Evolutionary conservation across 352 stramenopile genomes (phyloP).

Genomic region (Globisporangium echinulatum): DNA sequence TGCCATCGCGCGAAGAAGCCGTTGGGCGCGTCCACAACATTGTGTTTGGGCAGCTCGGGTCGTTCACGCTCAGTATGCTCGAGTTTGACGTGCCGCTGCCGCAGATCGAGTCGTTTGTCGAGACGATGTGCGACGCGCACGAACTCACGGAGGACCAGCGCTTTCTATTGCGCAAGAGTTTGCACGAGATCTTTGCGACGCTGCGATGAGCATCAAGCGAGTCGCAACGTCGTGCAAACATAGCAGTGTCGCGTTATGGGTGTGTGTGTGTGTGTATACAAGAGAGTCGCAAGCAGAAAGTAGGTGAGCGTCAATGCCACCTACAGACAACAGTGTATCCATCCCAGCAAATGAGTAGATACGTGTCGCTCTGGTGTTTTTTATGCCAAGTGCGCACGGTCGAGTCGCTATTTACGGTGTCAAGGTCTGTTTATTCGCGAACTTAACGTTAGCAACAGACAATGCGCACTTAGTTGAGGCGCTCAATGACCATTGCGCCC

Average conservation of each 20-base stretch:
- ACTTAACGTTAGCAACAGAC: neutral
- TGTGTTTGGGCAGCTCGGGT: slow-evolving; percentile 80
- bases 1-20: slow-evolving; percentile 70
- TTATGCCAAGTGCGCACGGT: too few species aligned
- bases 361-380: too few species aligned
- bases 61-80: slow-evolving; percentile 85
- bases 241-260: too few species aligned
- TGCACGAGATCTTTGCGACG: slow-evolving; percentile 69
- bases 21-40: slow-evolving; percentile 85
- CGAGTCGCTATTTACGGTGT: too few species aligned
- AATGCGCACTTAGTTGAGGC: slow-evolving; percentile 38
- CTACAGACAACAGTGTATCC: too few species aligned
- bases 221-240: too few species aligned
- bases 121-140: slow-evolving; percentile 84
- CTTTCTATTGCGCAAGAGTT: slow-evolving; percentile 71
- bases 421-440: too few species aligned
- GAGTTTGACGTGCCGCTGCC: slow-evolving; percentile 75
- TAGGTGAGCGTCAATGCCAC: too few species aligned
- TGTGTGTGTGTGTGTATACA: too few species aligned
- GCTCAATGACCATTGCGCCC: slow-evolving; percentile 95
- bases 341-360: too few species aligned
- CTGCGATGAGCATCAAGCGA: slow-evolving; percentile 14
- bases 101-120: slow-evolving; percentile 82
- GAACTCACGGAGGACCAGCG: slow-evolving; percentile 83
- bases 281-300: too few species aligned